phyloP scores from a whole-genome alignment of 768 basidiomycete genomes.

The Daedaleopsis sinensis region DNA sequence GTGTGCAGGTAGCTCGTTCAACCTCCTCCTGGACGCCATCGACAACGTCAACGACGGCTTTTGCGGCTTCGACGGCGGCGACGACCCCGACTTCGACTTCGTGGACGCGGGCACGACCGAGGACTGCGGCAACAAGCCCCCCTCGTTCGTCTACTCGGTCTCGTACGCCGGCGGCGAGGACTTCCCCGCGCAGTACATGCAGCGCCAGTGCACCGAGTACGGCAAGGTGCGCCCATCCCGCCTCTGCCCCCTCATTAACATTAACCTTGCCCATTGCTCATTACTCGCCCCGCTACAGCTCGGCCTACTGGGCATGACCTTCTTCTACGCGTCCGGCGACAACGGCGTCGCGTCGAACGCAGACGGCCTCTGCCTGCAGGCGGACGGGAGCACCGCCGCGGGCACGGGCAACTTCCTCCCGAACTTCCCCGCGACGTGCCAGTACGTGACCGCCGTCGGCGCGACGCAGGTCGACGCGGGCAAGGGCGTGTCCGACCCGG shows the following conservation, averaged over 20 bases:
- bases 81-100: slow-evolving; percentile 42
- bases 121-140: slow-evolving; percentile 38
- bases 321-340: slow-evolving; percentile 50
- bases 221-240: slow-evolving; percentile 39
- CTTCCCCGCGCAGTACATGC: slow-evolving; percentile 36
- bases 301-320: slow-evolving; percentile 38
- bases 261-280: not conserved
- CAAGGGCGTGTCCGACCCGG: slow-evolving; percentile 36
- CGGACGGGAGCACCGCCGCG: slow-evolving; percentile 26
- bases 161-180: slow-evolving; percentile 39
- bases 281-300: slow-evolving; percentile 17
- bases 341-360: slow-evolving; percentile 43
- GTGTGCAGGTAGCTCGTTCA: slow-evolving; percentile 42
- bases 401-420: slow-evolving; percentile 16
- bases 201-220: slow-evolving; percentile 48
- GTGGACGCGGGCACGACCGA: slow-evolving; percentile 43
- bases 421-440: slow-evolving; percentile 36
- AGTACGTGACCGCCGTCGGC: slow-evolving; percentile 43
- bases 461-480: slow-evolving; percentile 40
- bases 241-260: no score
- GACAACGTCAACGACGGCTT: slow-evolving; percentile 45
- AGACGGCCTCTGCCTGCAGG: slow-evolving; percentile 34
- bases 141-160: slow-evolving; percentile 20
- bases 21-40: slow-evolving; percentile 48
- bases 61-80: slow-evolving; percentile 50